Evolutionary conservation across 495 filamentous ascomycete species (phyloP).

Genomic region (Amphirosellinia nigrospora): DNA sequence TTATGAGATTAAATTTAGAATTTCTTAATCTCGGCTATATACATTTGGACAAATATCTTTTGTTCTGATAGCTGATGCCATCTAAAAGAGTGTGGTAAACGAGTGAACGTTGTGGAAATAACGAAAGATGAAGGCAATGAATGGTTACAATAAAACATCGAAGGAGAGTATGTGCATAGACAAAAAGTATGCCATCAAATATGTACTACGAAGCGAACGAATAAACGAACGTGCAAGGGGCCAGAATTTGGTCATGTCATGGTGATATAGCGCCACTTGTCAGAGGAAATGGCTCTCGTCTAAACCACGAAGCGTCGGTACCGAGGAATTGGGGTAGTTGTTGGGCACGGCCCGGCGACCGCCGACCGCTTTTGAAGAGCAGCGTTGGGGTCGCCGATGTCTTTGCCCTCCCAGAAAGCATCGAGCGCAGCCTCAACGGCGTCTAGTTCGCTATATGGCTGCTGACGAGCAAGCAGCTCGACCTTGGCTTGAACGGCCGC

Average conservation of each 20-base stretch:
- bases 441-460: constrained; percentile 28
- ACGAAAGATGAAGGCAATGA: neutral
- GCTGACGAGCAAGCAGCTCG: constrained; percentile 19
- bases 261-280: neutral
- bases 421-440: constrained; percentile 25
- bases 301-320: constrained; percentile 23
- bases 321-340: constrained; percentile 11
- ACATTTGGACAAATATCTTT: neutral
- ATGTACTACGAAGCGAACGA: constrained; percentile 4
- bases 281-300: neutral
- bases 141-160: neutral
- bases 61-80: neutral
- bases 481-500: constrained; percentile 24
- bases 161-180: neutral
- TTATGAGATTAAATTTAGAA: neutral
- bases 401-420: constrained; percentile 21
- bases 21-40: constrained; percentile 1
- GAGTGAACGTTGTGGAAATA: neutral
- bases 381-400: constrained; percentile 22
- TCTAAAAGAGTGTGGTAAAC: neutral
- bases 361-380: constrained; percentile 23
- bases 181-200: neutral
- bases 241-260: neutral
- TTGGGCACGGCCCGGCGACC: constrained; percentile 5
- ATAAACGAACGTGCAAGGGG: neutral